Base-by-base conservation (phyloP, 257 asterid species). In the Vinca minor region DNA sequence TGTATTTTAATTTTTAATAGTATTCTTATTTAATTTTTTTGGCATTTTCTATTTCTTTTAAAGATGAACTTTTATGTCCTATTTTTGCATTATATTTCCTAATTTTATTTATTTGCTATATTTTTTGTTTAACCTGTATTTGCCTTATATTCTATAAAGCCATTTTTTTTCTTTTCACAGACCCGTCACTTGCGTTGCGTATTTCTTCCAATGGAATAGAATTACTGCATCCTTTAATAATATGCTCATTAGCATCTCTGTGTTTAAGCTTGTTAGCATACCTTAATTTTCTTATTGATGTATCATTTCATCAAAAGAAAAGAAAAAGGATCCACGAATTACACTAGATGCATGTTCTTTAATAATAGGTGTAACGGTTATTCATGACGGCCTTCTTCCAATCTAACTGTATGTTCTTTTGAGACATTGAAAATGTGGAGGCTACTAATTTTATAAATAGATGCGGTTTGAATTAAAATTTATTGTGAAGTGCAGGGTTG, bases 401-500 rank as follows among this genome's bases (percentile, higher is more conserved):
- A 26, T 34, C 29, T 46, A 7, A 1, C 17, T 26, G 9, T 36
- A 5, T n/a, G 35, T 67, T 68, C 18, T 50, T 25, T 59, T 9
- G 28, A 10, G 44, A 48, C 36, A 25, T 35, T 42, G n/a, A 34
- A n/a, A 8, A n/a, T 59, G 45, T 48, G 5, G 7, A 36, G 46
- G 32, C 15, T 18, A 38, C 6, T 39, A 56, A 0, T 6, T 5
- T 56, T 18, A 15, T 29, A 31, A 7, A 62, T 62, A 25, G 4
- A 21, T 47, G 44, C 42, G 47, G 26, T 36, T 64, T 57, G 57
- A 64, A 47, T 13, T 48, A 38, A 36, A 5, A 53, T 61, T 78
- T 75, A 62, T 68, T 71, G 76, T 72, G 55, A 82, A 69, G 70
- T 80, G 86, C 94, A 94, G 99, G 97, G 82, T 66, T 77, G 99